phyloP scores from a whole-genome alignment of 2,329 filamentous ascomycete genomes.

The Pseudogymnoascus sp. region DNA sequence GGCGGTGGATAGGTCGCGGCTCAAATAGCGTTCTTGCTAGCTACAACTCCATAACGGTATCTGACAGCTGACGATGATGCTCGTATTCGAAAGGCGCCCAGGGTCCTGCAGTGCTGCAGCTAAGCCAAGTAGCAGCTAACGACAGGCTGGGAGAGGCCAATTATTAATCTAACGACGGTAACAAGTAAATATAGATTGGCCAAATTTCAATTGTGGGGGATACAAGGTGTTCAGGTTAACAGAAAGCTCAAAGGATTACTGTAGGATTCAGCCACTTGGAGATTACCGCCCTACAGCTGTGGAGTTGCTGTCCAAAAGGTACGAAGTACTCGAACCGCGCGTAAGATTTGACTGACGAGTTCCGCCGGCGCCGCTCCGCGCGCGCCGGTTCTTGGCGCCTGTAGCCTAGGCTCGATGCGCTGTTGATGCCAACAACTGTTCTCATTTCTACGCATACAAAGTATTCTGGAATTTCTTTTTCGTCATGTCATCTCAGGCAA shows the following conservation, averaged over 20 bases:
- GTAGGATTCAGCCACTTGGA: background rate
- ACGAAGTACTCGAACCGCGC: constrained; percentile 4
- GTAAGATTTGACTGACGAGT: constrained; percentile 1
- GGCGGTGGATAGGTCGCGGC: background rate
- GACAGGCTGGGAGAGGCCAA: background rate
- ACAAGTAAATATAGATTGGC: background rate
- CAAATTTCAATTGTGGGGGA: constrained; percentile 2
- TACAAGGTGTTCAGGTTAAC: constrained; percentile 4
- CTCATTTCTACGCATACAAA: background rate
- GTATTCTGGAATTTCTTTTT: background rate
- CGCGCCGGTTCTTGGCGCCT: background rate
- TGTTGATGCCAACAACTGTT: background rate
- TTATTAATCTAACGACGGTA: background rate
- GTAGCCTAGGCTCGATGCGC: background rate
- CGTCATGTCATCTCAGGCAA: background rate
- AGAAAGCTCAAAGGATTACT: background rate
- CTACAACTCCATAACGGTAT: constrained; percentile 1
- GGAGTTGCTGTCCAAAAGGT: constrained; percentile 6
- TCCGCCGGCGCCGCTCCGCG: background rate
- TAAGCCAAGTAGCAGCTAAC: background rate
- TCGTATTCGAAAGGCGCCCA: background rate
- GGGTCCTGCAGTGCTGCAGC: background rate
- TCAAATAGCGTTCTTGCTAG: constrained; percentile 1
- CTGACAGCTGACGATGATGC: constrained; percentile 8
- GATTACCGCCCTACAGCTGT: constrained; percentile 2